Base-by-base conservation (phyloP, 192 early-diverging fungal species). In the Radiomyces spectabilis region DNA sequence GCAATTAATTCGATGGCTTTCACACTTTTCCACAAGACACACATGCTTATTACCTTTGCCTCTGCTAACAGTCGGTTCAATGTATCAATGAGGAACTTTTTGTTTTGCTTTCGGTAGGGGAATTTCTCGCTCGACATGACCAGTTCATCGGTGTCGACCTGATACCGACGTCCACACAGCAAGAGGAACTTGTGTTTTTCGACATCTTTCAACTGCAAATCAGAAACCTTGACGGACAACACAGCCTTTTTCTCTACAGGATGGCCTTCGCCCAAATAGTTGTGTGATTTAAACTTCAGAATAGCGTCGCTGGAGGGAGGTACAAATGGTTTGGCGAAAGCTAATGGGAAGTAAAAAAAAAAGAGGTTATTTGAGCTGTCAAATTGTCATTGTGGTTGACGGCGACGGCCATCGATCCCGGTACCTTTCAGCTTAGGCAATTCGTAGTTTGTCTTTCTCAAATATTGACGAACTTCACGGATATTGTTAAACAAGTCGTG, bases 161-260 rank as follows among this genome's bases (percentile, higher is more conserved):
- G 60, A 57, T 82, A 85, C 43, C 68, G 48, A 7, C 78, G 59
- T 35, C 85, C 85, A 42, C 72, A 71, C 27, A 87, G 41, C 19
- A 87, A 54, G 18, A 83, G 52, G 32, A 85, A 74, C 46, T 85
- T 85, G 57, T 85, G 83, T 34, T 64, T 48, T 40, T 84, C 59
- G 1, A 45, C 50, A 29, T 68, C 57, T 4, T 61, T 73, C 41
- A 85, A 55, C 0, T 61, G 41, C 41, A 85, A 56, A 59, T 68
- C 43, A 34, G 58, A 3, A 5, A 77, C 57, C 27, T 68, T 60
- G 22, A 84, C 74, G 9, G 71, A 76, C 25, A 87, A 31, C 16
- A 75, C 70, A 4, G 76, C 76, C 53, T 76, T 75, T 16, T 62
- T 68, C 30, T 80, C 69, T 19, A 61, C 68, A 39, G 75, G 72